These are phyloP conservation scores for Amanita muscaria DNA, from an alignment of 768 basidiomycete species.

Conservation along the genomic window DNA sequence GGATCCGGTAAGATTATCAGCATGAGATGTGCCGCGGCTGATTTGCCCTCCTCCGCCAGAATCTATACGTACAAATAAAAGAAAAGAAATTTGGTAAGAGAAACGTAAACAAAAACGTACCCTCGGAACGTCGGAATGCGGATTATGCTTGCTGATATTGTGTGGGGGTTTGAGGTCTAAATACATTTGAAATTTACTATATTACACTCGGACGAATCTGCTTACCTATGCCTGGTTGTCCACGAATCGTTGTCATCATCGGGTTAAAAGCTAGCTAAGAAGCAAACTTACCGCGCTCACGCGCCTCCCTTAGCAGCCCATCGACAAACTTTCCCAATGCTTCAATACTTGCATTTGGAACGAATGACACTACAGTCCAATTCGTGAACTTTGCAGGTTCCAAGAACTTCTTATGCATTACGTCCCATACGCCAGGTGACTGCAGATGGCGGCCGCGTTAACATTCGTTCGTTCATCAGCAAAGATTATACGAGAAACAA, in stretches of 20 bases:
- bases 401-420: conserved; percentile 2
- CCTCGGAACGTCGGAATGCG: neutral
- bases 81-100: neutral
- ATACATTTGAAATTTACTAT: no score
- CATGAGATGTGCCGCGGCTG: conserved; percentile 14
- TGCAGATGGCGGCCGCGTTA: neutral
- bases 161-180: no score
- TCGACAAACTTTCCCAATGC: neutral
- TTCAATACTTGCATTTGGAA: neutral
- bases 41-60: conserved; percentile 4
- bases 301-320: neutral
- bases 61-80: neutral
- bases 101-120: neutral
- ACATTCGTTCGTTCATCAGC: no score
- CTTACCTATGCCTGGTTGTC: no score
- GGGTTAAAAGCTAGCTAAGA: no score
- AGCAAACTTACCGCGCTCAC: neutral
- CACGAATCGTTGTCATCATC: no score
- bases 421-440: conserved; percentile 7
- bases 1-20: conserved; percentile 43
- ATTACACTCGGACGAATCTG: no score
- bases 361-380: conserved; percentile 5
- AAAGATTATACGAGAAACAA: neutral
- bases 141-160: conserved; percentile 39
- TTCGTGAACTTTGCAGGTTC: neutral